phyloP scores from a whole-genome alignment of 1,139 yeast genomes.

The Geotrichum aggregatum region DNA sequence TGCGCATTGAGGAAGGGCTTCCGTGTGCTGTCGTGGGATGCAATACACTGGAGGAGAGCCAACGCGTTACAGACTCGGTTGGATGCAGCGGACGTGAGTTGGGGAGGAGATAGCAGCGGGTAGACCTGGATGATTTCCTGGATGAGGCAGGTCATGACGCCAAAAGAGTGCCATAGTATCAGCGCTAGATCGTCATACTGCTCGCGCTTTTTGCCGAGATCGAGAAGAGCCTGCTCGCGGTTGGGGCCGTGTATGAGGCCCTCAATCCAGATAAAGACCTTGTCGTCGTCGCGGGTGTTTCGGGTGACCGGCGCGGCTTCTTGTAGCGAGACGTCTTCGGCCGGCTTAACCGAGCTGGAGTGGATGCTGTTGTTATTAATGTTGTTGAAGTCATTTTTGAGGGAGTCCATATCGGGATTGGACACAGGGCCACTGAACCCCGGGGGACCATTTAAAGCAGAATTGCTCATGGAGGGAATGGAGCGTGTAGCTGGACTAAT shows the following conservation, averaged over 20 bases:
- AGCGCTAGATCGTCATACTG: slow-evolving; percentile 91
- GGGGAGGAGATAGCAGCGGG: slow-evolving; percentile 84
- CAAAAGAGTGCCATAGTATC: slow-evolving; percentile 92
- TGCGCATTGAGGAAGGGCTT: slow-evolving; percentile 82
- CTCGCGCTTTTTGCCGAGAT: slow-evolving; percentile 89
- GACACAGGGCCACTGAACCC: not conserved
- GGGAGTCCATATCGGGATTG: not conserved
- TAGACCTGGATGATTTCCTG: slow-evolving; percentile 89
- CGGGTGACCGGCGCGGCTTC: slow-evolving; percentile 10
- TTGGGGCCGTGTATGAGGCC: slow-evolving; percentile 87
- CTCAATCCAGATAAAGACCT: slow-evolving; percentile 84
- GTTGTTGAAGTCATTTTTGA: slow-evolving; percentile 1
- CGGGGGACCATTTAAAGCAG: too few relatives aligned
- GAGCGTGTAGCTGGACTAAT: too few relatives aligned
- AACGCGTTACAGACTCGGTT: slow-evolving; percentile 94
- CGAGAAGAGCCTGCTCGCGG: slow-evolving; percentile 86
- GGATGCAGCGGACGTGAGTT: slow-evolving; percentile 77
- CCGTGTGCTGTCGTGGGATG: slow-evolving; percentile 89
- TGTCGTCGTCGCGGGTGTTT: slow-evolving; percentile 75
- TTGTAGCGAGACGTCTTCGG: not conserved
- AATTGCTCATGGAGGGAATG: too few relatives aligned
- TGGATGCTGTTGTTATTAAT: slow-evolving; percentile 7
- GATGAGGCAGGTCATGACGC: slow-evolving; percentile 86
- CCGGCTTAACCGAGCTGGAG: not conserved
- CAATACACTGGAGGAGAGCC: slow-evolving; percentile 92